Percentiles rank a stretch among this genome's conserved stretches.
Evolutionary conservation across 192 early-diverging fungal genomes (phyloP).

Genomic region (Backusella tuberculispora): DNA sequence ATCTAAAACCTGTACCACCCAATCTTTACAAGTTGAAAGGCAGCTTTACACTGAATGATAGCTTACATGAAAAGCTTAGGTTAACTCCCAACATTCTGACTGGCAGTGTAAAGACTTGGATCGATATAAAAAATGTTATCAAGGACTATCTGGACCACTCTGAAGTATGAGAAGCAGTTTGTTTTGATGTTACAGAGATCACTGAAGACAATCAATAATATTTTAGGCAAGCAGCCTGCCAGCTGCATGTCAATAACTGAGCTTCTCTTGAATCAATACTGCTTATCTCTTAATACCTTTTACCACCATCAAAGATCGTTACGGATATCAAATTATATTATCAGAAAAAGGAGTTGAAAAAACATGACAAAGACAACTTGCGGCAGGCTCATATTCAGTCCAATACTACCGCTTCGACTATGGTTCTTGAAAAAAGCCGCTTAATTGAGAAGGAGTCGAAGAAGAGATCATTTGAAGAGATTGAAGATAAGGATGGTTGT

Average conservation of each 20-base stretch:
- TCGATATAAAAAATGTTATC: conserved; percentile 16
- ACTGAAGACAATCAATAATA: conserved; percentile 2
- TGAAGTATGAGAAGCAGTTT: conserved; percentile 15
- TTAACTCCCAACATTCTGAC: conserved; percentile 14
- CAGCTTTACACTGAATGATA: neutral
- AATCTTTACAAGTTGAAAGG: conserved; percentile 5
- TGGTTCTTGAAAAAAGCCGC: no score
- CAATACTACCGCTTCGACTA: no score
- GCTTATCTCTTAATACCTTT: conserved; percentile 9
- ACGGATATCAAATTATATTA: conserved; percentile 2
- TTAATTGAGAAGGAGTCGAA: no score
- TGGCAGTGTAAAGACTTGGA: conserved; percentile 10
- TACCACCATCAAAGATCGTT: conserved; percentile 8
- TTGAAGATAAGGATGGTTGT: conserved; percentile 7
- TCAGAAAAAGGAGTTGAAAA: conserved; percentile 14
- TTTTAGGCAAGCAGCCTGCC: conserved; percentile 12
- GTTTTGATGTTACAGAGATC: conserved; percentile 13
- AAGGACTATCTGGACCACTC: neutral
- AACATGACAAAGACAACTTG: conserved; percentile 5
- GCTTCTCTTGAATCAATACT: conserved; percentile 20
- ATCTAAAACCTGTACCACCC: neutral
- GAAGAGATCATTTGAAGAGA: no score
- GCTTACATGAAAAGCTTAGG: conserved; percentile 5
- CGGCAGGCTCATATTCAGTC: no score
- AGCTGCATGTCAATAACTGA: neutral